Evolutionary conservation across 805 yeast genomes (phyloP), one percentile per base, ranked within the genome.

Genomic region (Ogataea corticis): DNA sequence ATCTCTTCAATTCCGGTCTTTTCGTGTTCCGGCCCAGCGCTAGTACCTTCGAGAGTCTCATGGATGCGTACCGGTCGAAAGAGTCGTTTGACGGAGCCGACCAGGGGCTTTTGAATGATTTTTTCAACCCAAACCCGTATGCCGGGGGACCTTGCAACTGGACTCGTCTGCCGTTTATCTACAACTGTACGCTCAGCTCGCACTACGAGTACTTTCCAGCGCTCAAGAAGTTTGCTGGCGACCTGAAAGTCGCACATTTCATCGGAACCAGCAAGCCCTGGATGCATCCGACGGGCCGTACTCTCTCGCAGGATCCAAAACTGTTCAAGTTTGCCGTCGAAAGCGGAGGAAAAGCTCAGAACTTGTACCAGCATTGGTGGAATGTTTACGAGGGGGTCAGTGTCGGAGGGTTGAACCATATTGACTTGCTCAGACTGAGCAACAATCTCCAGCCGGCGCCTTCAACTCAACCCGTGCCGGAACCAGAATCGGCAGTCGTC

Each of bases 31-130:
- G 72, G 29, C 96, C 96, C 3, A 68, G 71, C 52, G 32, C 50
- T 1, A 48, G 53, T 0, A 73, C 71, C 16, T 82, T 69, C 53
- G 49, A 62, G 3, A 66, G 68, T 27, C 70, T 89, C 38, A 48
- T 62, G 21, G 38, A 51, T 2, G 63, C 65, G 27, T 61, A 68
- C 38, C 27, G 43, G 1, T 51, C 58, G 4, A 55, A 52, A 11
- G 55, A 55, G 12, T 69, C 68, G 2, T 87, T 88, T 55, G 97
- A 90, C 65, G 96, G 96, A 33, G 92, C 96, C 2, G 97, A 90
- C 66, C 97, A 90, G 65, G 97, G 97, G 11, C 71, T 90, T 30
- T 70, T 90, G 51, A 90, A 90, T 64, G 87, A 86, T 58, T 84
- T 77, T 57, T 88, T 87, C 61, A 75, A 54, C 38, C 53, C 56